Evolutionary conservation across 768 basidiomycete genomes (phyloP), one percentile per base, ranked within the genome.

Genomic region (Rubroboletus pulcherrimus): DNA sequence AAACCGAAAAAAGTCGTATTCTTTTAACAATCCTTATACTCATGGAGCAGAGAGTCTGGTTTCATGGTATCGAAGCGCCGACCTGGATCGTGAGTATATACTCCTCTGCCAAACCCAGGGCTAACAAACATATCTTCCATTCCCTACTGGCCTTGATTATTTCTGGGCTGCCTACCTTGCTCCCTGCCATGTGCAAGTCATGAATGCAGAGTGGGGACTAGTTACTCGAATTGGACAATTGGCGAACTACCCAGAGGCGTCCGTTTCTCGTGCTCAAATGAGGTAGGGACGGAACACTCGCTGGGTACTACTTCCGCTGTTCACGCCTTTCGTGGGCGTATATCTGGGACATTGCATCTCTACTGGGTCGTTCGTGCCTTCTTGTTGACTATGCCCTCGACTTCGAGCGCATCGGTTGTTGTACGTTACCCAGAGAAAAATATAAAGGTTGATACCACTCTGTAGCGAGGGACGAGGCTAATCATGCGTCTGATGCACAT

Each of bases 1-100:
- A 63, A 58, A 46, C 56, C 68, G 37, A 80, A 81, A 63, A 83
- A 78, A 57, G 75, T 80, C 12, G 78, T 85, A 0, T 58, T 70
- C 53, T 83, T 83, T 56, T 82, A 61, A 74, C 50, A 26, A 12
- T 15, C 5, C 11, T 29, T 21, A 30, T 24, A 39, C 24, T 11
- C 14, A 33, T 8, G 15, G n/a, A 14, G 29, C 19, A 49, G 29
- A 33, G 5, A 10, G 1, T 5, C 15, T 19, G 5, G 5, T 30
- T 29, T 14, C 15, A 30, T 39, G 31, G 11, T 2, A 10, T 44
- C 14, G 40, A n/a, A 33, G 35, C 7, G 26, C 5, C 5, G 3
- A 26, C 26, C 26, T 26, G 26, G 26, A 26, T 26, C 26, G 26
- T 26, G 24, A 57, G 55, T 21, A 17, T 21, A 17, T 26, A 2